Percentiles rank a stretch among this genome's conserved stretches.
These are phyloP conservation scores for Barnettozyma siamensis DNA, from an alignment of 805 yeast genomes.

Conservation along the genomic window DNA sequence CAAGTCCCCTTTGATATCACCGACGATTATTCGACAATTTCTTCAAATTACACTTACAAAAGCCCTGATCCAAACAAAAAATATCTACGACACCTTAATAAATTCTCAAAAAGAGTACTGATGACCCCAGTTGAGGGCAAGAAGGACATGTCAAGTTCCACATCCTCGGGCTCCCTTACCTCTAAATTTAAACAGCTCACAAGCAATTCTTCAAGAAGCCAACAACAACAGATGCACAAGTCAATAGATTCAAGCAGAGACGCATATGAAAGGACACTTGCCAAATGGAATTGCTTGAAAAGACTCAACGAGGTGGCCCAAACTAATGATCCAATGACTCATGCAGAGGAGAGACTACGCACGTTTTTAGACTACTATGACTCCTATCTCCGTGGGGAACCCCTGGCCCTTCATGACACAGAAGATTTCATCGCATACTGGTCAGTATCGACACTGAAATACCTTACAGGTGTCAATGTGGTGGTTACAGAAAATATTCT, in stretches of 20 bases:
- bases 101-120: slow-evolving; percentile 12
- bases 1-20: not conserved
- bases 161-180: slow-evolving; percentile 1
- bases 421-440: slow-evolving; percentile 16
- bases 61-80: not conserved
- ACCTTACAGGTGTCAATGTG: slow-evolving; percentile 15
- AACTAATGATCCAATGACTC: slow-evolving; percentile 14
- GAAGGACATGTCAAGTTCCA: not conserved
- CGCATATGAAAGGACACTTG: slow-evolving; percentile 14
- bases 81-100: not conserved
- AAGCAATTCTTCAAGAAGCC: not conserved
- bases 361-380: slow-evolving; percentile 20
- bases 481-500: slow-evolving; percentile 11
- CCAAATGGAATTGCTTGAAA: slow-evolving; percentile 16
- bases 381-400: slow-evolving; percentile 6
- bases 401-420: slow-evolving; percentile 2
- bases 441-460: slow-evolving; percentile 20
- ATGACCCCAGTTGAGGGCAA: slow-evolving; percentile 16
- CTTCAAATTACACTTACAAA: slow-evolving; percentile 1
- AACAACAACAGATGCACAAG: not conserved
- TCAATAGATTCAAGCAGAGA: slow-evolving; percentile 9
- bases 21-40: not conserved
- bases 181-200: not conserved
- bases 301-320: slow-evolving; percentile 8
- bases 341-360: slow-evolving; percentile 14